Conservation (phyloP, 768 basidiomycete genomes). For the Tricholoma furcatifolium region DNA sequence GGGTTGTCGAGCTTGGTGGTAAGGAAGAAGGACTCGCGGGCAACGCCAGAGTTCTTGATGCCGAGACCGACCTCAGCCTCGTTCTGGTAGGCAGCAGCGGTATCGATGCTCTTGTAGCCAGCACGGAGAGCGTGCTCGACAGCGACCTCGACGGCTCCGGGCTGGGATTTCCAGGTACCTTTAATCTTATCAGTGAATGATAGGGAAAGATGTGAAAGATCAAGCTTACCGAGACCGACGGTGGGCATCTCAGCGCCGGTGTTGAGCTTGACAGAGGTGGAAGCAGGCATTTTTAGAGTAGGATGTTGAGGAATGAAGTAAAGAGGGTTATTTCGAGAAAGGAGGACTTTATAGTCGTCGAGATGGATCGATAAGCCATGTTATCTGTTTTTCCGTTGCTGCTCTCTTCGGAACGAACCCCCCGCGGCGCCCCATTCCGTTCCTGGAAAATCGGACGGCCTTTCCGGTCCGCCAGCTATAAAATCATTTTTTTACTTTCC, state of each 20-base stretch:
- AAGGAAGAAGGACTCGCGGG: constrained; percentile 74
- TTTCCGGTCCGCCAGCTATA: background rate
- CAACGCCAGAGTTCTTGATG: constrained; percentile 71
- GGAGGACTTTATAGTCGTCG: constrained; percentile 5
- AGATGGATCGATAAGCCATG: constrained; percentile 17
- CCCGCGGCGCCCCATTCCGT: no score
- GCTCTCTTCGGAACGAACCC: no score
- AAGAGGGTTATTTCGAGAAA: background rate
- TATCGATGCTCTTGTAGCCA: constrained; percentile 77
- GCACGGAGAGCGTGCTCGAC: constrained; percentile 70
- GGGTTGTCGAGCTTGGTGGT: constrained; percentile 72
- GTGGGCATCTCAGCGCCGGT: constrained; percentile 78
- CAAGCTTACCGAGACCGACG: constrained; percentile 56
- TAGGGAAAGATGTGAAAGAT: background rate
- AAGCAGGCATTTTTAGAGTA: constrained; percentile 45
- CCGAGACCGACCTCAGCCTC: constrained; percentile 83
- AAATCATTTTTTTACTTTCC: background rate
- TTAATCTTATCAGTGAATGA: background rate
- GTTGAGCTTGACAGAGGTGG: constrained; percentile 59
- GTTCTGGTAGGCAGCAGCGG: constrained; percentile 68
- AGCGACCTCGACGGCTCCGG: constrained; percentile 70
- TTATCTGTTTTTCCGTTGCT: constrained; percentile 16
- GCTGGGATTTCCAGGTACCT: constrained; percentile 80
- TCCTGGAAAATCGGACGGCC: no score
- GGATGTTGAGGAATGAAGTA: background rate